Conservation (phyloP, 164 flowering plant species). For the Magnolia kwangsiensis region DNA sequence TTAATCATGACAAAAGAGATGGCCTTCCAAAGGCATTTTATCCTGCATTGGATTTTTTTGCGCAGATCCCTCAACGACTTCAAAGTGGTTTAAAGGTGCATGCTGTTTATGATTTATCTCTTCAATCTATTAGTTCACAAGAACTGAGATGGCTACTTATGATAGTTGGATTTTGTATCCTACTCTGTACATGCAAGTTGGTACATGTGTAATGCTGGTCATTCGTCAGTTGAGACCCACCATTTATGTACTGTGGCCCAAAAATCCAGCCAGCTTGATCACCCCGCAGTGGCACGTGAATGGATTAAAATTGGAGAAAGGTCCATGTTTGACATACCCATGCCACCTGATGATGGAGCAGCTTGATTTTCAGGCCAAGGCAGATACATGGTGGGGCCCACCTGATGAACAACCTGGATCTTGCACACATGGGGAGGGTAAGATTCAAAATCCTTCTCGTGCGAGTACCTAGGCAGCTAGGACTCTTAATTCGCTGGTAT, state of each 20-base stretch:
- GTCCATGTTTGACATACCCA: background rate
- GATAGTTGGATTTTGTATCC: background rate
- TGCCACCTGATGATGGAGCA: background rate
- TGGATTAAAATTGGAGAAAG: background rate
- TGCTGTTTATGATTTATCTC: background rate
- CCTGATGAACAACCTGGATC: no score
- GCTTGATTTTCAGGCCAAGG: background rate
- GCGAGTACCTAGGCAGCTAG: background rate
- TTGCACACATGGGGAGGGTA: background rate
- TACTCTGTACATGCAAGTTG: background rate
- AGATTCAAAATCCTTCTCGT: background rate
- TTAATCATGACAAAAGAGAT: conserved; percentile 19
- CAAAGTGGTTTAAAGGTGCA: conserved; percentile 51
- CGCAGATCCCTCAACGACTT: conserved; percentile 51
- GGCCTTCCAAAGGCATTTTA: conserved; percentile 22
- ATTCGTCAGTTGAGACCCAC: background rate
- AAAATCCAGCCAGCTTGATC: background rate
- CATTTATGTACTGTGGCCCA: background rate
- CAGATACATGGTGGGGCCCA: no score
- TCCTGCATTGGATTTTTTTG: conserved; percentile 39
- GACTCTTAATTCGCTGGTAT: background rate
- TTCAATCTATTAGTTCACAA: background rate
- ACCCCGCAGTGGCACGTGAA: background rate
- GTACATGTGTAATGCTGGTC: background rate
- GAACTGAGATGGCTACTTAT: background rate